These are phyloP conservation scores for Yarrowia sp. DNA, from an alignment of 805 yeast species.

Conservation along the genomic window DNA sequence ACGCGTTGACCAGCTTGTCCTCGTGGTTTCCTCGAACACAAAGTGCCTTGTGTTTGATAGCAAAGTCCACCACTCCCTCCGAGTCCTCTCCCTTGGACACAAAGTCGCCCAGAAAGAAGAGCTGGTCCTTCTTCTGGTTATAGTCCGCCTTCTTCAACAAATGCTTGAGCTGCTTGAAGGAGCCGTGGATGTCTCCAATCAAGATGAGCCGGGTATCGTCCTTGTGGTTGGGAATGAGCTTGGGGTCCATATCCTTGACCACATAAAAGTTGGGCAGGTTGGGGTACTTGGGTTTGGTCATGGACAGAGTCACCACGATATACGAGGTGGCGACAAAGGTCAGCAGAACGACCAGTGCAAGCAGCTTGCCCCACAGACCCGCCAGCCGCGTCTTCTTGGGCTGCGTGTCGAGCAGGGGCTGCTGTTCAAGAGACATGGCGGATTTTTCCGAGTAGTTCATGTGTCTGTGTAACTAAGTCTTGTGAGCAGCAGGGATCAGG, in stretches of 20 bases:
- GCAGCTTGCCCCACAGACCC: slow-evolving; percentile 1
- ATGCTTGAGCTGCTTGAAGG: slow-evolving; percentile 59
- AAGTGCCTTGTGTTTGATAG: slow-evolving; percentile 63
- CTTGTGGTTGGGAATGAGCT: slow-evolving; percentile 39
- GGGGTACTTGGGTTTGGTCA: slow-evolving; percentile 27
- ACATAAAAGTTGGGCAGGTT: slow-evolving; percentile 29
- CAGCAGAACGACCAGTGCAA: slow-evolving; percentile 6
- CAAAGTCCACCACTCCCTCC: slow-evolving; percentile 67
- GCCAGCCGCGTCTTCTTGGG: slow-evolving; percentile 1
- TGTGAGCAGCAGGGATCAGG: neutral
- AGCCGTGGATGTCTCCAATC: slow-evolving; percentile 91
- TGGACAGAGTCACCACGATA: slow-evolving; percentile 4
- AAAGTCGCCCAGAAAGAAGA: slow-evolving; percentile 84
- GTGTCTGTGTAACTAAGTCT: neutral
- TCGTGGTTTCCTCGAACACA: slow-evolving; percentile 94
- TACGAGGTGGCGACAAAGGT: slow-evolving; percentile 15
- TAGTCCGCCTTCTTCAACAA: slow-evolving; percentile 60
- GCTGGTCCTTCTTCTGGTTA: slow-evolving; percentile 55
- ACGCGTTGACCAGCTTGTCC: slow-evolving; percentile 68
- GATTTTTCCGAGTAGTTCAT: slow-evolving; percentile 32
- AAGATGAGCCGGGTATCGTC: slow-evolving; percentile 60
- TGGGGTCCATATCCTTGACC: slow-evolving; percentile 24
- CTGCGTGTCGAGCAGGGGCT: slow-evolving; percentile 32
- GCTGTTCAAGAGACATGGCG: slow-evolving; percentile 32
- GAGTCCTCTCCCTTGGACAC: slow-evolving; percentile 85